Base-by-base conservation (phyloP, 495 filamentous ascomycete genomes). In the Thozetella sp. region DNA sequence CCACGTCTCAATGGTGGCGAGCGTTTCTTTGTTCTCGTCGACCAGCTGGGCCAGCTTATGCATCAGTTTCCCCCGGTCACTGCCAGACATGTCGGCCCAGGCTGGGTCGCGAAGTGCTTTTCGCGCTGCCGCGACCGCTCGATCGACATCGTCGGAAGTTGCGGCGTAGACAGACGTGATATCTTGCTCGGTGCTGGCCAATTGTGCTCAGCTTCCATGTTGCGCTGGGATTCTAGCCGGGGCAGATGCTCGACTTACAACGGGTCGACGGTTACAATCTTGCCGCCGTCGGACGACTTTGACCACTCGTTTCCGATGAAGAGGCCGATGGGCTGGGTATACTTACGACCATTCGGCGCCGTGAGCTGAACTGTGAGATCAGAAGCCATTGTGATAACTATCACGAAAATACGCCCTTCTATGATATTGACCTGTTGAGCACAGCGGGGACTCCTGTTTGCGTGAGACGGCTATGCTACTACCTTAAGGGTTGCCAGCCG, bases 221-320 rank as follows among this genome's bases (percentile, higher is more conserved):
- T 2, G 22, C 57, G 22, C 2, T 4, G 51, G 22, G 53, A 24
- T 50, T 26, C 26, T 3, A 25, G n/a, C 2, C 62, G 34, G 25
- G 55, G 30, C 27, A 53, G 51, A 22, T 20, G 13, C 26, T 3
- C 15, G 19, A 76, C 84, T 65, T 82, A 96, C 91, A 87, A 87
- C 52, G 94, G 94, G 70, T 93, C 96, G 68, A 96, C 90, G 24
- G 86, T 85, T 9, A 86, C 83, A 34, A 99, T 83, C 70, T 86
- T 97, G 64, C 90, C 84, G 37, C 86, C 90, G 15, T 87, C 86
- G 74, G 84, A 89, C 59, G 90, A 87, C 62, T 88, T 83, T 54
- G 97, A 90, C 69, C 93, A 99, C 68, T 97, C 92, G 64, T 97
- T 97, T 78, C 97, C 96, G 78, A 99, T 97, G 76, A 97, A 97